These are phyloP conservation scores for Calvatia gigantea DNA, from an alignment of 768 basidiomycete genomes.

Conservation along the genomic window DNA sequence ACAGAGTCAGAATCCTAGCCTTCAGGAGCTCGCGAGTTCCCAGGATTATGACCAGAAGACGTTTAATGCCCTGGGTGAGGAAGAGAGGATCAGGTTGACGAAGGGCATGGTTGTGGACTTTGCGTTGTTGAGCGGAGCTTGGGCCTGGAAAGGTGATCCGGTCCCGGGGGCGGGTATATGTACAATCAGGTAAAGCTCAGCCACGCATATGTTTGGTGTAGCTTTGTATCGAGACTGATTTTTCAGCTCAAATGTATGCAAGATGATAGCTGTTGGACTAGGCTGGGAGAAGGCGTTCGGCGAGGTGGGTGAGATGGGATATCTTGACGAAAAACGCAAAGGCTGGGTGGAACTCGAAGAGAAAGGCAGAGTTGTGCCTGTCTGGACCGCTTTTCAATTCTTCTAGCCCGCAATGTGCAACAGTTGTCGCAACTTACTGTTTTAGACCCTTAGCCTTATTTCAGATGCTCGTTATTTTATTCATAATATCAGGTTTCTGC, in stretches of 20 bases:
- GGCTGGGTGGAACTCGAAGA: slow-evolving; percentile 70
- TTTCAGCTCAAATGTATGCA: slow-evolving; percentile 58
- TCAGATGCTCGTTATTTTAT: too few relatives aligned
- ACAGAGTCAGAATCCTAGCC: slow-evolving; percentile 34
- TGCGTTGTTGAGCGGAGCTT: slow-evolving; percentile 61
- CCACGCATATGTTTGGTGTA: background rate
- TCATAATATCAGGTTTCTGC: too few relatives aligned
- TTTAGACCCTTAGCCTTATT: too few relatives aligned
- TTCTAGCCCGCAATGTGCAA: slow-evolving; percentile 36
- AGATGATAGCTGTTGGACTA: slow-evolving; percentile 53
- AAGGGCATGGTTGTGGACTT: slow-evolving; percentile 68
- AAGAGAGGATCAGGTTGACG: slow-evolving; percentile 46
- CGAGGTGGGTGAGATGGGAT: slow-evolving; percentile 40
- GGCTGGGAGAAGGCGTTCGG: slow-evolving; percentile 68
- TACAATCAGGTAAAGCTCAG: slow-evolving; percentile 49
- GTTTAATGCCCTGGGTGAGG: slow-evolving; percentile 38
- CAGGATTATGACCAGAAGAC: slow-evolving; percentile 51
- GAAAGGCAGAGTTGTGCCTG: slow-evolving; percentile 48
- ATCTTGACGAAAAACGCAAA: slow-evolving; percentile 39
- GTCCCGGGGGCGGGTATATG: slow-evolving; percentile 54
- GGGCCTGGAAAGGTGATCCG: slow-evolving; percentile 42
- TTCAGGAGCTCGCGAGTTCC: slow-evolving; percentile 47
- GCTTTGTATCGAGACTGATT: slow-evolving; percentile 1
- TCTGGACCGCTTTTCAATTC: slow-evolving; percentile 57
- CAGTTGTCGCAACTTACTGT: background rate